Evolutionary conservation across 164 flowering plant species (phyloP).

Genomic region (Umbilicus rupestris): DNA sequence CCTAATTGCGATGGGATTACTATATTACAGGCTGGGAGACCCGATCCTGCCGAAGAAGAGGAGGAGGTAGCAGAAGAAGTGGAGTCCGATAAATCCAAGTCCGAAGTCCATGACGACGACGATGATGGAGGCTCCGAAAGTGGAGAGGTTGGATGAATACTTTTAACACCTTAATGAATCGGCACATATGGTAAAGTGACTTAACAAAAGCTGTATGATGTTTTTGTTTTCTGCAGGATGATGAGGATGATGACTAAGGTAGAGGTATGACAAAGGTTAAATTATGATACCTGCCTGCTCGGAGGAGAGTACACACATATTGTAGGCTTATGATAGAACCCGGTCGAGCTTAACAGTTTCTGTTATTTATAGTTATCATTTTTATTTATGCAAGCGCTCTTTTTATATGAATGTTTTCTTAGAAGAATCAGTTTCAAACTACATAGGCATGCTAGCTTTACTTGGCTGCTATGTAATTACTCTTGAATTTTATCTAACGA

Average conservation of each 20-base stretch:
- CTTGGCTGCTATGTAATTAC: too few relatives aligned
- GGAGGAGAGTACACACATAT: neutral
- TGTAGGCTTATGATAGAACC: neutral
- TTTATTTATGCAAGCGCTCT: neutral
- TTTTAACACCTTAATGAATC: neutral
- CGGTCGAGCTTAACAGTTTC: neutral
- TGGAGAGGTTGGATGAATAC: constrained; percentile 7
- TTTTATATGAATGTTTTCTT: neutral
- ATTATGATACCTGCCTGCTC: neutral
- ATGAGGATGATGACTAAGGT: neutral
- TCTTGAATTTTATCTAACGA: neutral
- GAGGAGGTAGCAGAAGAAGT: constrained; percentile 8
- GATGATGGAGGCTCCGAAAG: constrained; percentile 10
- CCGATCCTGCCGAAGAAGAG: constrained; percentile 10
- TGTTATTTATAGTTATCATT: neutral
- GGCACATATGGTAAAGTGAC: neutral
- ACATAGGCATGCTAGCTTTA: too few relatives aligned
- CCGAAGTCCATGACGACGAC: constrained; percentile 13
- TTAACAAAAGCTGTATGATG: neutral
- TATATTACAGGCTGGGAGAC: neutral
- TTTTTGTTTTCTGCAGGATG: constrained; percentile 1
- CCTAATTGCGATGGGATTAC: neutral
- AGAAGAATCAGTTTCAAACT: too few relatives aligned
- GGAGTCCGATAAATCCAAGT: constrained; percentile 13
- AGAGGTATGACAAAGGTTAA: neutral